Conservation (phyloP, 805 yeast species). For the Metschnikowia arizonensis region DNA sequence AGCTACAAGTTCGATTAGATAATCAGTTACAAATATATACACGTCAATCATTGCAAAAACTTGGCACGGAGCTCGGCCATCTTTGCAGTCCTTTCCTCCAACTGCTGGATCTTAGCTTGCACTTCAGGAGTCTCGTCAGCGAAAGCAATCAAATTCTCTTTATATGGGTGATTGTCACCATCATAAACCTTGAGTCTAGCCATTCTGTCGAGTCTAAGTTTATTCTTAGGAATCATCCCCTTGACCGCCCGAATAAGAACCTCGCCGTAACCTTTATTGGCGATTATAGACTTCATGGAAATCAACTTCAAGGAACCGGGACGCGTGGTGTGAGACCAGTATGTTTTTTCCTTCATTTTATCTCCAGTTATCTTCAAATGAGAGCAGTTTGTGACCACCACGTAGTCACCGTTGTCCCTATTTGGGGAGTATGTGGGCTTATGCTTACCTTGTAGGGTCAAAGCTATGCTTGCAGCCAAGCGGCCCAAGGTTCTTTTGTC, state of each 20-base stretch:
- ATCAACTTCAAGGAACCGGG: slow-evolving; percentile 86
- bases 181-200: slow-evolving; percentile 84
- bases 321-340: slow-evolving; percentile 83
- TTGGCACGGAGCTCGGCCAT: slow-evolving; percentile 34
- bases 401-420: slow-evolving; percentile 92
- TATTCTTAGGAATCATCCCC: slow-evolving; percentile 94
- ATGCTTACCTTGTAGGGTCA: slow-evolving; percentile 91
- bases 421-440: slow-evolving; percentile 77
- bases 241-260: slow-evolving; percentile 81
- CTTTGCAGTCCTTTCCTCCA: slow-evolving; percentile 32
- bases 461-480: slow-evolving; percentile 83
- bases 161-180: slow-evolving; percentile 84
- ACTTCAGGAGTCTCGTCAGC: slow-evolving; percentile 69
- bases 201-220: slow-evolving; percentile 70
- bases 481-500: slow-evolving; percentile 89
- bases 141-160: slow-evolving; percentile 75
- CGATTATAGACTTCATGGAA: slow-evolving; percentile 73
- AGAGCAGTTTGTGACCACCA: slow-evolving; percentile 90
- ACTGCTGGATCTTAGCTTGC: slow-evolving; percentile 37
- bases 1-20: background rate
- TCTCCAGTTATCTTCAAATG: slow-evolving; percentile 80
- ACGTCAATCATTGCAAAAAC: slow-evolving; percentile 17
- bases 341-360: slow-evolving; percentile 72
- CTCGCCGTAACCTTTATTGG: slow-evolving; percentile 85
- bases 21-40: slow-evolving; percentile 4